These are phyloP conservation scores for Neospermospora avenae DNA, from an alignment of 2,329 filamentous ascomycete species.

Conservation along the genomic window DNA sequence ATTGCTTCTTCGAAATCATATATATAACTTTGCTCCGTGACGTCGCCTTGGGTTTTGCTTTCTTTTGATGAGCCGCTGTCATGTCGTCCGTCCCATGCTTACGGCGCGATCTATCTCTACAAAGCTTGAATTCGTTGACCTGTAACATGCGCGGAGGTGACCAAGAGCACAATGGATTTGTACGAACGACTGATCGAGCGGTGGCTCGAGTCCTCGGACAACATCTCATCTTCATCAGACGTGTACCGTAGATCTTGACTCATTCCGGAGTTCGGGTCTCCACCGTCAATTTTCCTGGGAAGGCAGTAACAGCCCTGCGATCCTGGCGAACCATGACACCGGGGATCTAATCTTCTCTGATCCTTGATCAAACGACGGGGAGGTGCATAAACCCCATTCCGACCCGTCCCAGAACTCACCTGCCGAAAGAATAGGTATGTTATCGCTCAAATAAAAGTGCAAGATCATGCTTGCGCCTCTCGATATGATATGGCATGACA, in stretches of 20 bases:
- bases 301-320: neutral
- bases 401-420: neutral
- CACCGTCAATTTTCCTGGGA: neutral
- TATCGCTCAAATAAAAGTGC: neutral
- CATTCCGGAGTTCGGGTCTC: neutral
- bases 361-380: neutral
- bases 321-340: constrained; percentile 1
- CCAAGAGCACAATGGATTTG: neutral
- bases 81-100: neutral
- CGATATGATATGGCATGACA: neutral
- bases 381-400: neutral
- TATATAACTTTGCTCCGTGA: neutral
- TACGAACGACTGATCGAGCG: neutral
- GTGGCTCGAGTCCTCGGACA: neutral
- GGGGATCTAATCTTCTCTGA: neutral
- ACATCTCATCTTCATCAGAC: neutral
- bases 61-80: neutral
- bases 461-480: neutral
- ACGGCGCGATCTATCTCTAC: neutral
- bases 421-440: neutral
- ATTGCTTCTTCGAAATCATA: no score
- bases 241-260: neutral
- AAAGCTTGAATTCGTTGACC: neutral
- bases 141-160: neutral
- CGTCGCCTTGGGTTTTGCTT: neutral